Conservation (phyloP, 495 filamentous ascomycete genomes). For the Neurospora hispaniola region DNA sequence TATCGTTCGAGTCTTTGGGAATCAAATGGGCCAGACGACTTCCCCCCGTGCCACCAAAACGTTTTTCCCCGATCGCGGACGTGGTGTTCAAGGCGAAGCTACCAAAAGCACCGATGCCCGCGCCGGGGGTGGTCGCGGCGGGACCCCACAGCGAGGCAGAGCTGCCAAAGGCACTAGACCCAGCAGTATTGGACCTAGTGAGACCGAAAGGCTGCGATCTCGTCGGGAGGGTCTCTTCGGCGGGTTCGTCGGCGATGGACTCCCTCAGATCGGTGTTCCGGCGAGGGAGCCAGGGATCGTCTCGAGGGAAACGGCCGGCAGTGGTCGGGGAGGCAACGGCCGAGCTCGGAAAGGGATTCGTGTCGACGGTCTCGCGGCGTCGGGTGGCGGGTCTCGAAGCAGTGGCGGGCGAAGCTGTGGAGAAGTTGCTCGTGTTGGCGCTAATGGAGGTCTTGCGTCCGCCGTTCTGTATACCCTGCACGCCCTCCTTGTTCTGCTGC, state of each 20-base stretch:
- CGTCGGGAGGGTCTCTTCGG: constrained; percentile 22
- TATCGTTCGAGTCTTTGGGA: constrained; percentile 65
- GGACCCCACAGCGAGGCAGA: constrained; percentile 59
- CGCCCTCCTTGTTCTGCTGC: constrained; percentile 55
- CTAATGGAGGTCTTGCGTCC: constrained; percentile 72
- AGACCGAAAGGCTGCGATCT: constrained; percentile 47
- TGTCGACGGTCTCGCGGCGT: constrained; percentile 82
- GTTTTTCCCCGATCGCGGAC: constrained; percentile 56
- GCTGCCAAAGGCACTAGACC: constrained; percentile 28
- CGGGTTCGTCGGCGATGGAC: constrained; percentile 38
- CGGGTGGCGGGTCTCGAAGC: constrained; percentile 57
- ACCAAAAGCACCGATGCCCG: constrained; percentile 78
- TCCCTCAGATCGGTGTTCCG: constrained; percentile 54
- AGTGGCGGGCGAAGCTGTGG: constrained; percentile 50
- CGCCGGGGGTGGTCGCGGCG: constrained; percentile 33
- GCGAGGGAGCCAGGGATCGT: constrained; percentile 54
- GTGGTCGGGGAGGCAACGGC: constrained; percentile 40
- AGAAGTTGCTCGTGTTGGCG: constrained; percentile 35
- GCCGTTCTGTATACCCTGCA: constrained; percentile 28
- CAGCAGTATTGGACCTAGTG: constrained; percentile 57
- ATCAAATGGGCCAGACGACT: constrained; percentile 79
- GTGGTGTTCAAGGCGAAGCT: constrained; percentile 53
- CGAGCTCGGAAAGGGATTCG: constrained; percentile 49
- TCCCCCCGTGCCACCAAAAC: constrained; percentile 58
- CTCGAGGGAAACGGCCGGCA: constrained; percentile 36